Base-by-base conservation (phyloP, 202 grass and related monocot genomes). In the Eragrostis tef region DNA sequence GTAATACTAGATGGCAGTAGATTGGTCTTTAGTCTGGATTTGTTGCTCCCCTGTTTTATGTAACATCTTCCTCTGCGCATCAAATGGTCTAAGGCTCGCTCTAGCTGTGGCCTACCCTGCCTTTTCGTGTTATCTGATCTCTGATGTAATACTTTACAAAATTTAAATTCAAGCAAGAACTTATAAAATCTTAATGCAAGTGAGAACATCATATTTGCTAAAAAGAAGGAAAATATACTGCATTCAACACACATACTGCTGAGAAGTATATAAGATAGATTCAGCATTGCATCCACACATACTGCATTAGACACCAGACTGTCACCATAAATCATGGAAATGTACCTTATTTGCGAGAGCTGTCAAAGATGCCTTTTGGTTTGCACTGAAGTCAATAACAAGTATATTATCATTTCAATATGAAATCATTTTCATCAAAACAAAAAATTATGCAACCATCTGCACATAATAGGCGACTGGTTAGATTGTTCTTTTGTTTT, bases 301-400 rank as follows among this genome's bases (percentile, higher is more conserved):
- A 39, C 29, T 60, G 8, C 21, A 59, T 42, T 43, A 42, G 15
- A n/a, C 36, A 73, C 15, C 45, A 70, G 22, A 47, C 41, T n/a
- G 31, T 31, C 6, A 39, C 51, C 17, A n/a, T 11, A 56, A 11
- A 60, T 14, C 49, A 60, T 48, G 74, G 42, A 36, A 80, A 19
- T 79, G 50, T 44, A 66, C 45, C 58, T 56, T 73, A 56, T 79
- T 72, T 70, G 22, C 66, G 64, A 44, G 61, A 69, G 7, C 71
- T 76, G 25, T 56, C 26, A 53, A 47, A 64, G 64, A 63, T 81
- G 10, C 3, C 19, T 19, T 52, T 82, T 24, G 1, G 44, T 21
- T 12, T 57, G 34, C 12, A 34, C 46, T 16, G 6, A 17, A 67
- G 24, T 49, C 14, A 2, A 6, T 75, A 44, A 25, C 54, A 85